These are phyloP conservation scores for Phialophora verrucosa DNA, from an alignment of 2,329 filamentous ascomycete species.

Conservation along the genomic window DNA sequence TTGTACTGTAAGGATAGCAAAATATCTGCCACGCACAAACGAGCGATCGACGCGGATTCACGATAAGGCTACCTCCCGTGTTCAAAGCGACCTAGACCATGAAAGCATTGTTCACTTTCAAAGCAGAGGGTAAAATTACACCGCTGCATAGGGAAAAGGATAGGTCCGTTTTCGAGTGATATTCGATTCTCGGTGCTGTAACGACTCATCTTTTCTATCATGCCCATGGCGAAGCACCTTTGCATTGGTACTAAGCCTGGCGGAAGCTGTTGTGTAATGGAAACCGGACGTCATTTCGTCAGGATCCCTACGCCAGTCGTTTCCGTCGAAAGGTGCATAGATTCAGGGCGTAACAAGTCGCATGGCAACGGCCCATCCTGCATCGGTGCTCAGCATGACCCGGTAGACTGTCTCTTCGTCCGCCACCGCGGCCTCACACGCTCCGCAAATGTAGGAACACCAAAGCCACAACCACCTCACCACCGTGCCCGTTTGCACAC, in stretches of 20 bases:
- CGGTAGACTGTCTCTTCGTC: background rate
- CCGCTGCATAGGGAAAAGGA: background rate
- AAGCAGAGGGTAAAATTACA: background rate
- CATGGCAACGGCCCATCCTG: background rate
- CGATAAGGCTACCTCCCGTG: background rate
- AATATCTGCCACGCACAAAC: background rate
- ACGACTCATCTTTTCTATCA: background rate
- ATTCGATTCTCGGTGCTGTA: conserved; percentile 1
- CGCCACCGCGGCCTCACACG: background rate
- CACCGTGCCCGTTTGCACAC: background rate
- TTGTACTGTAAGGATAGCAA: background rate
- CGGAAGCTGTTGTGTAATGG: background rate
- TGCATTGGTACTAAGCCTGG: background rate
- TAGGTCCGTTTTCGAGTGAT: background rate
- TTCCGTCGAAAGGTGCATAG: background rate
- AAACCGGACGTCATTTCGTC: background rate
- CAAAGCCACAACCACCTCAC: background rate
- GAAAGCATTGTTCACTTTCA: background rate
- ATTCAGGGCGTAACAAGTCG: background rate
- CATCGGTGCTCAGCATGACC: background rate
- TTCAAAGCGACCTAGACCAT: background rate
- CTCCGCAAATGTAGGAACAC: background rate
- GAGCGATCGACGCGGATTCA: background rate
- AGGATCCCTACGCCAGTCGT: background rate
- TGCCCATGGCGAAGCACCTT: background rate